Percentiles rank a stretch among this genome's conserved stretches.
Evolutionary conservation across 331 rosid species (phyloP).

Genomic region (Quercus tomentella): DNA sequence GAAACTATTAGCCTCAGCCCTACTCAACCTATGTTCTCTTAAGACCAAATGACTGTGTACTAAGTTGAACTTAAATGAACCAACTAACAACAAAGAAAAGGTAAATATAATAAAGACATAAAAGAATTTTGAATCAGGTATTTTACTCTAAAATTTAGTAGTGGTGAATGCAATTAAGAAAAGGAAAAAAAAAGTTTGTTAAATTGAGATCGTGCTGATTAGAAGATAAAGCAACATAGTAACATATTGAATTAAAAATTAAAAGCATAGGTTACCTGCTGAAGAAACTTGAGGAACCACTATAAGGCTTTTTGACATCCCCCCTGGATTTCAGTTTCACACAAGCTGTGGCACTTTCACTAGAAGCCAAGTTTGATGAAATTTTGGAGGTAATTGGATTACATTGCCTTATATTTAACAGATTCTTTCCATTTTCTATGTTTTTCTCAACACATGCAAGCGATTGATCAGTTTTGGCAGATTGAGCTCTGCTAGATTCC

Average conservation of each 20-base stretch:
- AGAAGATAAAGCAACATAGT: conserved; percentile 2
- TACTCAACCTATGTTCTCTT: not conserved
- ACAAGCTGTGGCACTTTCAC: conserved; percentile 16
- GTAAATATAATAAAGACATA: not conserved
- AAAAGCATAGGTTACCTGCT: conserved; percentile 47
- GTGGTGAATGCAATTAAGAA: not conserved
- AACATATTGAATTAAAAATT: conserved; percentile 11
- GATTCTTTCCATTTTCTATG: conserved; percentile 27
- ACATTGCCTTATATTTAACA: conserved; percentile 20
- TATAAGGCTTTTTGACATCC: conserved; percentile 39
- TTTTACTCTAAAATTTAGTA: not conserved
- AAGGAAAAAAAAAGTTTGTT: not conserved
- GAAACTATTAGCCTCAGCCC: not conserved
- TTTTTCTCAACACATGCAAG: conserved; percentile 25
- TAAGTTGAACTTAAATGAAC: not conserved
- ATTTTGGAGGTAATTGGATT: conserved; percentile 32
- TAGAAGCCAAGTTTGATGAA: conserved; percentile 31
- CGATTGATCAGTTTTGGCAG: conserved; percentile 25
- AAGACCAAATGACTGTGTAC: not conserved
- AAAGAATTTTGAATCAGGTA: not conserved
- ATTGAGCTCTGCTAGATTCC: conserved; percentile 23
- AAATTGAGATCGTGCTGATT: not conserved
- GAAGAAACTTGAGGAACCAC: conserved; percentile 56
- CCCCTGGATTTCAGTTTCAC: conserved; percentile 31
- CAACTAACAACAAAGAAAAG: not conserved